Base-by-base conservation (phyloP, 805 yeast genomes). In the Lachancea cidri region DNA sequence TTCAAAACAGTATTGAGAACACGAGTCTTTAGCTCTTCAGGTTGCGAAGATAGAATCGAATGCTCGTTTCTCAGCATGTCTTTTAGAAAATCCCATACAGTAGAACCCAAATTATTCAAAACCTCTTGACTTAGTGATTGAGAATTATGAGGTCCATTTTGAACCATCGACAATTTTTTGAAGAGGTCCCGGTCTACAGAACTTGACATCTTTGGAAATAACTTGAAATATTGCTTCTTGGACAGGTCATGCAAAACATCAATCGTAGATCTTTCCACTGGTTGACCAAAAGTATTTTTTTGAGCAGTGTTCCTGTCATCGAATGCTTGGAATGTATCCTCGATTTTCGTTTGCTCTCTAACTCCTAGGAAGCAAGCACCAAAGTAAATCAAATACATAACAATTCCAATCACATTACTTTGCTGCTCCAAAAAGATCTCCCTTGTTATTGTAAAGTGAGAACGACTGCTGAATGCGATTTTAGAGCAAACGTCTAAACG, bases 321-420 rank as follows among this genome's bases (percentile, higher is more conserved):
- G 17, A 25, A 29, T 15, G 17, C n/a, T 13, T 35, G 35, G 24
- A 39, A 14, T 17, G 35, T 17, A 19, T 39, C 43, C 17, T 39
- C 43, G 7, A 39, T 39, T 16, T 39, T 39, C 14, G 25, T 29
- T 16, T 39, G 43, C 17, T 39, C 43, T 15, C 39, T 35, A 8
- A 39, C 20, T 13, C 43, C 43, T 4, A 39, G 32, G 18, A 39
- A 39, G 22, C 43, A 39, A 6, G 43, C 43, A 18, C 43, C 43
- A 20, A 39, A 39, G 27, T 39, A 39, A 17, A 39, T 35, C 22
- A 39, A 31, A 20, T 39, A 39, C 43, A 39, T 39, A 7, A 39
- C 36, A 2, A 39, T 39, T 2, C 43, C 43, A 31, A 39, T 30
- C 13, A 39, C 43, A 18, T 39, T 39, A 3, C 38, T 14, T 20